A percentile compares a stretch with the other conserved stretches of the same genome.
Evolutionary conservation across 805 yeast genomes (phyloP).

Genomic region (Clavispora fructus): DNA sequence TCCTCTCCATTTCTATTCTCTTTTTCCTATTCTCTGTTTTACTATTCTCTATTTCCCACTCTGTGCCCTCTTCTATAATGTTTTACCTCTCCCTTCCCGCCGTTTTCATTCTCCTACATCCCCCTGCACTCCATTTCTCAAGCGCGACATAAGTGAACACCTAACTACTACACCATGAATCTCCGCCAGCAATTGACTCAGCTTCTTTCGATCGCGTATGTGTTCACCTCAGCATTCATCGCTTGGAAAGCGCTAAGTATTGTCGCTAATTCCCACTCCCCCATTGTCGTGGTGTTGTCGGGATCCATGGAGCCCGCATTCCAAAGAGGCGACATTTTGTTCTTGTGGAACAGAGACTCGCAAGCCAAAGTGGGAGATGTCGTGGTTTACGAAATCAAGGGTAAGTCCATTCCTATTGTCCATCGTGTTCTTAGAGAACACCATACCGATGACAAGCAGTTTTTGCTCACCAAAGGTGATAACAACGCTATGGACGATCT

Average conservation of each 20-base stretch:
- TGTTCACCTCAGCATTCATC: conserved; percentile 83
- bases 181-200: conserved; percentile 59
- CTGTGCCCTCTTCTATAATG: no score
- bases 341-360: conserved; percentile 80
- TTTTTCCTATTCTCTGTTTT: neutral
- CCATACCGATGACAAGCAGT: conserved; percentile 51
- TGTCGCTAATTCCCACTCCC: conserved; percentile 78
- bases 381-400: conserved; percentile 83
- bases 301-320: conserved; percentile 99
- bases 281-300: conserved; percentile 92
- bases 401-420: conserved; percentile 87
- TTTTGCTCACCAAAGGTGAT: conserved; percentile 90
- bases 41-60: neutral
- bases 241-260: conserved; percentile 82
- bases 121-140: neutral
- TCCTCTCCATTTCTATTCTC: no score
- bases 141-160: neutral
- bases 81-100: no score
- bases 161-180: conserved; percentile 39
- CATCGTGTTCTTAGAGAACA: conserved; percentile 92
- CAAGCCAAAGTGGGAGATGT: conserved; percentile 78
- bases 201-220: conserved; percentile 67
- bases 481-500: conserved; percentile 91
- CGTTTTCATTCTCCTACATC: no score
- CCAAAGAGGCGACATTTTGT: conserved; percentile 92